Evolutionary conservation across 257 asterid genomes (phyloP), one percentile per base, ranked within the genome.

Genomic region (Solanum bukasovii): DNA sequence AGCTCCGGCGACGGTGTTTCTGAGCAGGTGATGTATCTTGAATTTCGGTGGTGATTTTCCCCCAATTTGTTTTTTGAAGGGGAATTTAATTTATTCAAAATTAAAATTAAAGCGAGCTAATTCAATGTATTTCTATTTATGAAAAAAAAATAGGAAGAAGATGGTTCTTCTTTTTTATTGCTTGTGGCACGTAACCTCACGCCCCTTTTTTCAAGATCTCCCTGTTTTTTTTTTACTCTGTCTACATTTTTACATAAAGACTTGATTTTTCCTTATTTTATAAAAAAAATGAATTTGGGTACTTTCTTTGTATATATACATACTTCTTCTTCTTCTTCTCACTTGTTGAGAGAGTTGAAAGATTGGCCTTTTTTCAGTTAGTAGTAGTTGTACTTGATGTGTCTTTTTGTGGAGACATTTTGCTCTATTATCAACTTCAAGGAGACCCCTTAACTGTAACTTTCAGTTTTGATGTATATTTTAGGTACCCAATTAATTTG

Each of bases 11-110:
- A 90, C 87, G 94, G 87, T 73, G 91, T 65, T 82, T 33, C 92
- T 25, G 89, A 91, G 90, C 95, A 94, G 98, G 98, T 97, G 16
- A 20, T 11, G 5, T 31, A 65, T 34, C 72, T 75, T 40, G 16
- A 13, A 27, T 27, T 67, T 67, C 35, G 21, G 35, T 67, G 73
- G 73, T 25, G 74, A 13, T 67, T 67, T 59, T 8, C 29, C 70
- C 73, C 34, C 73, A 13, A 5, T 68, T 31, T 37, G 0, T 74
- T 34, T 35, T 11, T 23, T 23, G 31, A 44, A 74, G 21, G 31
- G 83, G 83, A 74, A 37, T 37, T 35, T 23, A 3, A 29, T 70
- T 70, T 71, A 34, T 73, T 34, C 29, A 35, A 75, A 75, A 23
- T 37, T 75, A 37, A 37, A 5, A 37, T 35, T 18, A 37, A 35